phyloP scores from a whole-genome alignment of 257 asterid species.

The Agastache rugosa region DNA sequence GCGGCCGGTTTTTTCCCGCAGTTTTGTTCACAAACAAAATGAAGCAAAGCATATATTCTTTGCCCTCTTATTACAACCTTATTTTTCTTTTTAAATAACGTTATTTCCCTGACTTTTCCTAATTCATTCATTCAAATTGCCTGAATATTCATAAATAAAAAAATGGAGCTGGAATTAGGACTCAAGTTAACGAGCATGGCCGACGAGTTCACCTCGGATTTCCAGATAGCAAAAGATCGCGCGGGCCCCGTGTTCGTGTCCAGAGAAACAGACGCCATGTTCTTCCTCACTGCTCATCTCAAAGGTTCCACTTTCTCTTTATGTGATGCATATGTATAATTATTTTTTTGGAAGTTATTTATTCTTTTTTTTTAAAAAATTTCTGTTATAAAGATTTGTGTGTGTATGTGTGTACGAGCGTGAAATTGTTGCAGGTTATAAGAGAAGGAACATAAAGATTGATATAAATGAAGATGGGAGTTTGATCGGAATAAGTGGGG shows the following conservation, averaged over 20 bases:
- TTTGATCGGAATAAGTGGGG: slow-evolving; percentile 58
- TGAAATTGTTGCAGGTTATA: slow-evolving; percentile 57
- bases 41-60: slow-evolving; percentile 76
- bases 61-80: slow-evolving; percentile 30
- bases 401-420: neutral
- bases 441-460: slow-evolving; percentile 58
- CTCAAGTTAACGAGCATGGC: slow-evolving; percentile 54
- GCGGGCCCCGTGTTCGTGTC: slow-evolving; percentile 64
- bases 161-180: slow-evolving; percentile 70
- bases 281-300: slow-evolving; percentile 75
- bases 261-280: slow-evolving; percentile 67
- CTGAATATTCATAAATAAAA: neutral
- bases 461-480: slow-evolving; percentile 81
- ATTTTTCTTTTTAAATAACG: neutral
- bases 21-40: slow-evolving; percentile 10
- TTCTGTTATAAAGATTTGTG: neutral
- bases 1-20: neutral
- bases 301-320: slow-evolving; percentile 49
- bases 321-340: neutral
- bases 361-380: neutral
- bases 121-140: slow-evolving; percentile 16
- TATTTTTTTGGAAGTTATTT: neutral
- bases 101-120: neutral
- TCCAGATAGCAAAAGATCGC: slow-evolving; percentile 56
- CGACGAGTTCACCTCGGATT: slow-evolving; percentile 59